phyloP scores from a whole-genome alignment of 352 stramenopile genomes.

The Globisporangium heterothallicum region DNA sequence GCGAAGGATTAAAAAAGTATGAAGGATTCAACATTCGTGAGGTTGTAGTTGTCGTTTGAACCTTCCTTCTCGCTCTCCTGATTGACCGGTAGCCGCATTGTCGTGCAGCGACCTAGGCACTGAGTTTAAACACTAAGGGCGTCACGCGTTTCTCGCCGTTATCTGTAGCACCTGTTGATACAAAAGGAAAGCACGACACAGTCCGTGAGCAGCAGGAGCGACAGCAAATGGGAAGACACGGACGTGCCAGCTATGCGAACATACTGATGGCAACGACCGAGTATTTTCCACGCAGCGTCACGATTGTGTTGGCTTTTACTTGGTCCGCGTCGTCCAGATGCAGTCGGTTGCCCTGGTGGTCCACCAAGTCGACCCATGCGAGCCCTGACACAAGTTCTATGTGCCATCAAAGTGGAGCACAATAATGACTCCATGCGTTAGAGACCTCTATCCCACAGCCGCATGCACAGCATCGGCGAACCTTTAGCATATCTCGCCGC shows the following conservation, averaged over 20 bases:
- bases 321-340: slow-evolving; percentile 43
- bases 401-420: background rate
- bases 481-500: slow-evolving; percentile 52
- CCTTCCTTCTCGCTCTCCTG: too few species aligned
- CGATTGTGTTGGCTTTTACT: slow-evolving; percentile 28
- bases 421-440: background rate
- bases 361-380: slow-evolving; percentile 43
- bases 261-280: slow-evolving; percentile 47
- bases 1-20: too few species aligned
- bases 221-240: too few species aligned
- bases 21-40: too few species aligned
- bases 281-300: slow-evolving; percentile 44
- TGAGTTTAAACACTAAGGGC: slow-evolving; percentile 25
- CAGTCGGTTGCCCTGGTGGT: slow-evolving; percentile 33
- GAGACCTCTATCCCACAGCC: too few species aligned
- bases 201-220: background rate
- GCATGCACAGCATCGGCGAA: too few species aligned
- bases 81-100: too few species aligned
- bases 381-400: slow-evolving; percentile 40
- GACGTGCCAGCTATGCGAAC: too few species aligned
- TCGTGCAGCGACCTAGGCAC: background rate
- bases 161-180: slow-evolving; percentile 22
- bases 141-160: slow-evolving; percentile 28
- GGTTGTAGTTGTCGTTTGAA: too few species aligned
- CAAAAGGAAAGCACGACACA: background rate